phyloP scores from a whole-genome alignment of 495 filamentous ascomycete species.

The Penicillium turbatum region DNA sequence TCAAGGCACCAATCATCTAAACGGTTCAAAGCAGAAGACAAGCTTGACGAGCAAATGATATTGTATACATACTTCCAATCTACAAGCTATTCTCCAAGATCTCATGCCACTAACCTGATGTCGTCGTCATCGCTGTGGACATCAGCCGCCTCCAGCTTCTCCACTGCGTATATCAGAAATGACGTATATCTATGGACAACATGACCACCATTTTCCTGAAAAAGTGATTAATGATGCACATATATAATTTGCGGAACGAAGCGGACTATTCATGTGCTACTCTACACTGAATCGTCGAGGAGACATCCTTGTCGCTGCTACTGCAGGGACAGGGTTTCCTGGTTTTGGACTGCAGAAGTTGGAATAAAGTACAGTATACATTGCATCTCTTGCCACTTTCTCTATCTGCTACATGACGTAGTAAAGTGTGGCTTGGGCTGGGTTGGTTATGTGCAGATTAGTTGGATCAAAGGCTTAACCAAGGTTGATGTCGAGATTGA shows the following conservation, averaged over 20 bases:
- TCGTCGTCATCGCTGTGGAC: slow-evolving; percentile 18
- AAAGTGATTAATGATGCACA: background rate
- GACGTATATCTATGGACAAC: background rate
- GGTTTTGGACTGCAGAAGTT: background rate
- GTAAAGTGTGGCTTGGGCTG: background rate
- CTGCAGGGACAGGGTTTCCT: background rate
- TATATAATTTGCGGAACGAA: background rate
- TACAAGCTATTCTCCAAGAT: no score
- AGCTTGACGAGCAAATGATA: no score
- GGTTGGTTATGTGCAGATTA: no score
- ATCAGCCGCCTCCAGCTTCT: slow-evolving; percentile 4
- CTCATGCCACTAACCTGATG: no score
- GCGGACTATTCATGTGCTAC: no score
- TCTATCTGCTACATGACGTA: background rate
- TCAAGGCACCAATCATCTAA: no score
- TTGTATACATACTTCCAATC: no score
- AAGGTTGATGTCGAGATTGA: no score
- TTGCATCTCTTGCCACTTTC: background rate
- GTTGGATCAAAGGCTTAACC: no score
- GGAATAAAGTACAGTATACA: background rate
- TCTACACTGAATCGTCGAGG: background rate
- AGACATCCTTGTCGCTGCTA: background rate
- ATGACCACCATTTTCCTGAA: background rate
- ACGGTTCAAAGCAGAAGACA: no score
- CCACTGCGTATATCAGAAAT: background rate